Percentiles rank a stretch among this genome's conserved stretches.
Conservation (phyloP, 2,329 filamentous ascomycete species). For the Periconia sp. region DNA sequence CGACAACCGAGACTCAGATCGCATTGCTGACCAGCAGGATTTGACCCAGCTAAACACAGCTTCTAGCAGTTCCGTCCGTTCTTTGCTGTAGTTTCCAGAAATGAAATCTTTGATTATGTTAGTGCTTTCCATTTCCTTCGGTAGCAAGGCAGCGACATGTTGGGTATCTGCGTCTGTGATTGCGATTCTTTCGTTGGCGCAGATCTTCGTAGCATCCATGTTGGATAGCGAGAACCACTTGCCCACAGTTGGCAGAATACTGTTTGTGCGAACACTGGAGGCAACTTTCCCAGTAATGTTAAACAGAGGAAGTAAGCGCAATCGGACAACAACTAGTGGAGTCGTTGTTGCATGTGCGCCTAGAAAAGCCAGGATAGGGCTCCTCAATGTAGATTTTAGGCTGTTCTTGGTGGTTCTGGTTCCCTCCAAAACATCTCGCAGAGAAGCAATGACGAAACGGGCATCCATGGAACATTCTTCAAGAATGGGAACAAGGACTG, state of each 20-base stretch:
- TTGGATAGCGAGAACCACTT: constrained; percentile 65
- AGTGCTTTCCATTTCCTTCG: constrained; percentile 61
- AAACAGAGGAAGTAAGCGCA: constrained; percentile 70
- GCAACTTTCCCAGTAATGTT: constrained; percentile 73
- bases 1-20: constrained; percentile 61
- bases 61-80: constrained; percentile 59
- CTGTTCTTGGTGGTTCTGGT: constrained; percentile 30
- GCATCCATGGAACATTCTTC: constrained; percentile 86
- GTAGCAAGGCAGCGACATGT: constrained; percentile 55
- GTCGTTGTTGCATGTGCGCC: constrained; percentile 71
- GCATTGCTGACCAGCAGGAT: constrained; percentile 73
- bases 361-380: constrained; percentile 70
- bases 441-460: constrained; percentile 65
- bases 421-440: constrained; percentile 64
- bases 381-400: constrained; percentile 64
- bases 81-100: constrained; percentile 45
- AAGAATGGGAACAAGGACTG: constrained; percentile 70
- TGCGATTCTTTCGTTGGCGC: constrained; percentile 52
- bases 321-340: constrained; percentile 69
- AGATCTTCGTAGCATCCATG: constrained; percentile 55
- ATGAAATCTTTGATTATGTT: constrained; percentile 56
- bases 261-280: constrained; percentile 70
- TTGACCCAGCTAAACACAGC: constrained; percentile 70
- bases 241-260: constrained; percentile 73
- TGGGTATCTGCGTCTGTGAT: constrained; percentile 54